Conservation (phyloP, 1,284 basidiomycete genomes). For the Filobasidium uniguttulatum region DNA sequence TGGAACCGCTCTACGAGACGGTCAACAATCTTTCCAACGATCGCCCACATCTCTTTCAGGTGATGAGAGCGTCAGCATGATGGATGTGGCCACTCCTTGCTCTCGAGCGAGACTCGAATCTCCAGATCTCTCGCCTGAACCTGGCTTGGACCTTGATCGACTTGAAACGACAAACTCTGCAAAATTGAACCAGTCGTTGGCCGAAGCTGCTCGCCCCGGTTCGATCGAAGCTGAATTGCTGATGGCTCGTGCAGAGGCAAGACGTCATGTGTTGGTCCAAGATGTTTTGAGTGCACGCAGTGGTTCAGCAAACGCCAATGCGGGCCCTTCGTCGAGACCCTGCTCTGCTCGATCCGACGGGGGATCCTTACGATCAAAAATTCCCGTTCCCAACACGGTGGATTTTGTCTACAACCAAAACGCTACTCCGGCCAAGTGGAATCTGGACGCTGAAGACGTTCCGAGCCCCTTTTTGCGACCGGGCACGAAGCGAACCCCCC, state of each 20-base stretch:
- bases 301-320: conserved; percentile 1
- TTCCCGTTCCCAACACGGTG: not conserved
- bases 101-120: not conserved
- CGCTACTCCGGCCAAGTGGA: conserved; percentile 15
- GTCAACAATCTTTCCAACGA: too few relatives aligned
- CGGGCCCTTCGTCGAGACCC: not conserved
- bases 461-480: conserved; percentile 18
- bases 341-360: too few relatives aligned
- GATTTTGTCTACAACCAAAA: conserved; percentile 6
- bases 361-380: not conserved
- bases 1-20: not conserved
- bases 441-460: conserved; percentile 12
- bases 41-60: not conserved
- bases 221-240: not conserved
- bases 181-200: not conserved
- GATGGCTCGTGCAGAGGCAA: not conserved
- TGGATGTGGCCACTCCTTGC: not conserved
- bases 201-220: not conserved
- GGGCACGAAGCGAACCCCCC: not conserved
- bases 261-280: not conserved
- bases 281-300: not conserved
- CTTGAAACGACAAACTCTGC: not conserved
- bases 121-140: not conserved
- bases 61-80: not conserved
- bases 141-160: not conserved